These are phyloP conservation scores for Dimocarpus longan DNA, from an alignment of 345 rosid genomes.

Conservation along the genomic window DNA sequence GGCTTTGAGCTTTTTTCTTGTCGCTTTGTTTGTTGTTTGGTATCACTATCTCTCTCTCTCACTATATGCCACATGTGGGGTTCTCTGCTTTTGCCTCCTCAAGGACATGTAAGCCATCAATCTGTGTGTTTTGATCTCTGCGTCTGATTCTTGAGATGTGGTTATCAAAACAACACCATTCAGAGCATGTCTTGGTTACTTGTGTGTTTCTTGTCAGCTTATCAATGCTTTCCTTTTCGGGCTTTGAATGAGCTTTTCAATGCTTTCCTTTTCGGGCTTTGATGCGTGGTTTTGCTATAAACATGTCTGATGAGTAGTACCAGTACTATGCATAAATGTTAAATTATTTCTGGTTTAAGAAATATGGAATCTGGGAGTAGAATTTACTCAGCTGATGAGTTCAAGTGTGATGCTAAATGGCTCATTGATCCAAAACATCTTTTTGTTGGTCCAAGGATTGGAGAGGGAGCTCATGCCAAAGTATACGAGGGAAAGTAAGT, in stretches of 20 bases:
- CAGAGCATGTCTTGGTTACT: slow-evolving; percentile 36
- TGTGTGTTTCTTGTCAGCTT: slow-evolving; percentile 37
- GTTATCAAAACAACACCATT: slow-evolving; percentile 23
- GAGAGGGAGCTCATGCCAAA: slow-evolving; percentile 99
- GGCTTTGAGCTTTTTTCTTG: slow-evolving; percentile 20
- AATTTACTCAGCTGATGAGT: slow-evolving; percentile 50
- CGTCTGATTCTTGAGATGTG: slow-evolving; percentile 32
- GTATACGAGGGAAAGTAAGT: slow-evolving; percentile 98
- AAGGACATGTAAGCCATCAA: slow-evolving; percentile 40
- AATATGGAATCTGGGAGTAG: slow-evolving; percentile 77
- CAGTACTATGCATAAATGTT: slow-evolving; percentile 22
- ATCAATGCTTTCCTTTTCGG: slow-evolving; percentile 19
- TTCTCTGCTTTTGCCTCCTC: slow-evolving; percentile 46
- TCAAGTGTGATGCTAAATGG: slow-evolving; percentile 72
- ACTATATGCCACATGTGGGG: slow-evolving; percentile 32
- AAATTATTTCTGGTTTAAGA: slow-evolving; percentile 26
- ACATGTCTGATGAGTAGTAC: slow-evolving; percentile 17
- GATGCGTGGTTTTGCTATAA: slow-evolving; percentile 25
- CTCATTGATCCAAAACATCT: slow-evolving; percentile 89
- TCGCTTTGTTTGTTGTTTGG: slow-evolving; percentile 18
- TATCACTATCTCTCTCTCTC: slow-evolving; percentile 4
- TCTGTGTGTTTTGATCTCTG: slow-evolving; percentile 26
- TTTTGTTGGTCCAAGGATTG: slow-evolving; percentile 93
- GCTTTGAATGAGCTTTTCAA: slow-evolving; percentile 32
- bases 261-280: slow-evolving; percentile 29